These are phyloP conservation scores for Erodium maritimum DNA, from an alignment of 345 rosid genomes.

Conservation along the genomic window DNA sequence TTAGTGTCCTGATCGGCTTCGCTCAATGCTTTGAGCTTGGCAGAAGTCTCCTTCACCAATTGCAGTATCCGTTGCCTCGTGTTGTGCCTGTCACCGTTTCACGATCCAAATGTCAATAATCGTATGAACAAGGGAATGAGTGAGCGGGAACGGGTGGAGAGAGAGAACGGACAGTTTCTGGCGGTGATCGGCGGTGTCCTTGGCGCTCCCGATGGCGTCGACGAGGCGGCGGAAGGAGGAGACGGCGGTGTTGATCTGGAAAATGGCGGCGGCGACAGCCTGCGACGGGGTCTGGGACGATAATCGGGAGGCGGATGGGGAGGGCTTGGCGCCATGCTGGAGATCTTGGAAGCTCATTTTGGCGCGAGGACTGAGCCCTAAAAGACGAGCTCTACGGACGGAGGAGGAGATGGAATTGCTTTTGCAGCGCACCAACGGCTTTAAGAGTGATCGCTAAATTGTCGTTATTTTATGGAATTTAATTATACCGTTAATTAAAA, in stretches of 20 bases:
- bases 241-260: constrained; percentile 63
- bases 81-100: constrained; percentile 28
- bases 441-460: neutral
- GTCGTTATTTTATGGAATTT: neutral
- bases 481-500: no score
- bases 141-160: neutral
- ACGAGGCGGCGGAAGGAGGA: constrained; percentile 44
- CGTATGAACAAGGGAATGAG: neutral
- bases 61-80: constrained; percentile 50
- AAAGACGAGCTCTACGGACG: neutral
- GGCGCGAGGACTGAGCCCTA: neutral
- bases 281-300: constrained; percentile 33
- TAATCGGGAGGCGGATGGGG: constrained; percentile 18
- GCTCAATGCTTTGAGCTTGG: constrained; percentile 45
- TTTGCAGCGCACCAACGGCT: neutral
- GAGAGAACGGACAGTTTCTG: constrained; percentile 25
- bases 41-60: constrained; percentile 53
- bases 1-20: constrained; percentile 31
- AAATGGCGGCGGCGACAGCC: constrained; percentile 49
- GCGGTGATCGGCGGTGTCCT: constrained; percentile 61
- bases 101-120: neutral
- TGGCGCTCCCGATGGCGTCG: constrained; percentile 45
- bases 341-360: constrained; percentile 55
- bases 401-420: neutral
- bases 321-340: constrained; percentile 20